Evolutionary conservation across 345 rosid genomes (phyloP), one percentile per base, ranked within the genome.

Genomic region (Citrus mangshanensis): DNA sequence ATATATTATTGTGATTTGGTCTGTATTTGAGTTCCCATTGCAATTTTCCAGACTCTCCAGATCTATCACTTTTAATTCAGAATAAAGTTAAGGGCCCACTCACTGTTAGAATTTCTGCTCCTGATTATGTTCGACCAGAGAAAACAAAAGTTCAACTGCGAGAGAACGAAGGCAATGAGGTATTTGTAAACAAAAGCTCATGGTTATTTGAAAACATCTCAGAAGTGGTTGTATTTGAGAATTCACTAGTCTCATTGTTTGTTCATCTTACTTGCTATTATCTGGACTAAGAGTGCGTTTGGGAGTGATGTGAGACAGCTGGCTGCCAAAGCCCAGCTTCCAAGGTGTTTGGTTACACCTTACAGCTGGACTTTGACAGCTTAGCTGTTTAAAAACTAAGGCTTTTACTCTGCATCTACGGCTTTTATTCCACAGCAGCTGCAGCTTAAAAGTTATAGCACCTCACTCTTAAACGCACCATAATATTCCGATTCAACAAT

Each of bases 21-120:
- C 5, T 3, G 18, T 46, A 80, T 80, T 56, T 81, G 46, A 66
- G 40, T 64, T 68, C 49, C 6, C 6, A 0, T 79, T 13, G n/a
- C 71, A 4, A 61, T 85, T 72, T 80, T 82, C 74, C 87, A 94
- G 98, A 92, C 58, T 90, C 90, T 80, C 91, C 91, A 69, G 85
- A 82, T 71, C 86, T 91, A 49, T 92, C 92, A 10, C 95, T 94
- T 76, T 80, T 94, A 69, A 86, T 94, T 70, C 89, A 87, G 79
- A 94, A 91, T 84, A 90, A 85, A 83, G 98, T 86, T 68, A 85
- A 89, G 76, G 82, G 75, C 42, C 71, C 81, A 35, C 82, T 92
- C 55, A 62, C 51, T 49, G 85, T 94, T n/a, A 80, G 79, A 46
- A 87, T 94, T 73, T 79, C 88, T 70, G 95, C 93, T 75, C 92